phyloP scores from a whole-genome alignment of 2,329 filamentous ascomycete species.

The Curvularia sp. region DNA sequence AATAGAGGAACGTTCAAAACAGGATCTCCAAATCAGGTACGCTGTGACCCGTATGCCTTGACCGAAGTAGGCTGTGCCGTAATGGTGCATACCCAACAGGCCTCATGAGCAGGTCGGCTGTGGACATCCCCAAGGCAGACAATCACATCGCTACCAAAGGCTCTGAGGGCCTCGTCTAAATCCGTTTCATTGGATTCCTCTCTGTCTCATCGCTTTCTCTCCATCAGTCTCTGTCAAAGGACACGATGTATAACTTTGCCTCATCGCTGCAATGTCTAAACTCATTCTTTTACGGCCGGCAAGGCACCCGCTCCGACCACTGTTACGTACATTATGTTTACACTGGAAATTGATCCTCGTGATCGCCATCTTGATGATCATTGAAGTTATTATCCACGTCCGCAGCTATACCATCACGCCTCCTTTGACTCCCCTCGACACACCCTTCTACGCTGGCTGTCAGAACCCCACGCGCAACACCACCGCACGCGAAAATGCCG shows the following conservation, averaged over 20 bases:
- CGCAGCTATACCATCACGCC: constrained; percentile 12
- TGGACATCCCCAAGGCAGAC: not conserved
- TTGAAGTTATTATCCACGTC: constrained; percentile 22
- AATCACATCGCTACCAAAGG: not conserved
- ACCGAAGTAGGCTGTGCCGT: not conserved
- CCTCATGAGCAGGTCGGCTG: not conserved
- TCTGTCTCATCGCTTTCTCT: not conserved
- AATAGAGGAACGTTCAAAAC: not conserved
- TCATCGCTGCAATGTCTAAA: constrained; percentile 1
- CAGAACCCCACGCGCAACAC: constrained; percentile 14
- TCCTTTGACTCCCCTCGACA: constrained; percentile 18
- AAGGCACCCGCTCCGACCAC: constrained; percentile 2
- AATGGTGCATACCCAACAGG: not conserved
- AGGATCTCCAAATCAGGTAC: not conserved
- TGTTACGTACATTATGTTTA: not conserved
- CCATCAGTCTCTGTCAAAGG: not conserved
- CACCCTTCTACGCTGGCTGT: constrained; percentile 23
- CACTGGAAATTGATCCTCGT: constrained; percentile 18
- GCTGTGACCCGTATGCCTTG: not conserved
- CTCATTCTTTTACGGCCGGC: constrained; percentile 5
- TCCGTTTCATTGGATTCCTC: not conserved
- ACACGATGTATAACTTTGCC: not conserved
- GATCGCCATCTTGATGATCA: constrained; percentile 5
- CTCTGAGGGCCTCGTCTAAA: not conserved
- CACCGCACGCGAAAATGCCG: constrained; percentile 80